These are phyloP conservation scores for Diaporthe citrichinensis DNA, from an alignment of 2,329 filamentous ascomycete genomes.

Conservation along the genomic window DNA sequence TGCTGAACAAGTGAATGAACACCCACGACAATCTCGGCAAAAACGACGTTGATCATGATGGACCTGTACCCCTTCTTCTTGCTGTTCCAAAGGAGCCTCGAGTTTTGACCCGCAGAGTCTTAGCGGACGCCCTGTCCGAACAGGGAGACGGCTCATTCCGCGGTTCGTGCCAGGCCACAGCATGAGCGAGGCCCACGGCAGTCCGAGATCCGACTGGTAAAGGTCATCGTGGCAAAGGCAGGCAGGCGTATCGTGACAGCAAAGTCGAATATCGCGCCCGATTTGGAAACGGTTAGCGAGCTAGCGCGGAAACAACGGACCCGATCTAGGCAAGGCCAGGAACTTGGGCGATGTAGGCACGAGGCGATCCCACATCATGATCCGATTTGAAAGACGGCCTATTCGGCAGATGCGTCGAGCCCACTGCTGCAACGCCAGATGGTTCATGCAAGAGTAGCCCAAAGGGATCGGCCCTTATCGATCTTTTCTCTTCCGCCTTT, in stretches of 20 bases:
- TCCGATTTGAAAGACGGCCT: constrained; percentile 4
- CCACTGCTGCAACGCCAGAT: constrained; percentile 2
- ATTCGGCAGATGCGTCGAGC: constrained; percentile 31
- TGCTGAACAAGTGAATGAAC: constrained; percentile 13
- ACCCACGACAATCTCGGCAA: constrained; percentile 20
- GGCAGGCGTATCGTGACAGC: constrained; percentile 43
- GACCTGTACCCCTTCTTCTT: not conserved
- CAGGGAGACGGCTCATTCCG: not conserved
- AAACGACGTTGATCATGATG: not conserved
- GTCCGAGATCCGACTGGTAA: constrained; percentile 37
- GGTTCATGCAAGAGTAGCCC: not conserved
- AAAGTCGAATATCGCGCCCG: constrained; percentile 42
- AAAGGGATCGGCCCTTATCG: not conserved
- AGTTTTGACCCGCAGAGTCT: not conserved
- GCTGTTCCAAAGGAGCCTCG: constrained; percentile 1
- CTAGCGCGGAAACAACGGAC: constrained; percentile 47
- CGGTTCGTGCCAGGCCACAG: constrained; percentile 36
- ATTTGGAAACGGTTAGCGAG: constrained; percentile 53
- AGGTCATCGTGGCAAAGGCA: constrained; percentile 41
- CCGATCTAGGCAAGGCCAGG: constrained; percentile 19
- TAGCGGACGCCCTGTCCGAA: not conserved
- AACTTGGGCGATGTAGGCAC: constrained; percentile 1
- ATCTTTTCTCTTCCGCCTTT: not conserved
- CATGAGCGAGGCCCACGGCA: constrained; percentile 41
- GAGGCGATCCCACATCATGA: not conserved